A percentile compares a stretch with the other conserved stretches of the same genome.
Evolutionary conservation across 257 asterid genomes (phyloP).

Genomic region (Solanum sejunctum): DNA sequence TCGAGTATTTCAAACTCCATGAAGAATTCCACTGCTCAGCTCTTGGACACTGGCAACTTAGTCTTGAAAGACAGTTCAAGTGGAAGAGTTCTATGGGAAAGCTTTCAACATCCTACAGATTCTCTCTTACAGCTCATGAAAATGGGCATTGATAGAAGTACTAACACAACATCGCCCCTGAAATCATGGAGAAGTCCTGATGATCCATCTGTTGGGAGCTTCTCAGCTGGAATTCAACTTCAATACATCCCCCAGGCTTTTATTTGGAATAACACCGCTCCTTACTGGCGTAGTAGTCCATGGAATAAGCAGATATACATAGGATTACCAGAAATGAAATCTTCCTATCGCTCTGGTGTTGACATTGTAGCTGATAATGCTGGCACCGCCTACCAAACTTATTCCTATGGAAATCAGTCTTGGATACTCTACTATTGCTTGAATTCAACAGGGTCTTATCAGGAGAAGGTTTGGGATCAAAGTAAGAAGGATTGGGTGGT

Average conservation of each 20-base stretch:
- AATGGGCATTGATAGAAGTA: not conserved
- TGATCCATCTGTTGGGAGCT: not conserved
- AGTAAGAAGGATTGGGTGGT: constrained; percentile 1
- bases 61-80: constrained; percentile 16
- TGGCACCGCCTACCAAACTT: not conserved
- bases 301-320: not conserved
- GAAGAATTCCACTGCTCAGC: constrained; percentile 17
- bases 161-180: not conserved
- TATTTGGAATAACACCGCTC: not conserved
- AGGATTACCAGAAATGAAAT: not conserved
- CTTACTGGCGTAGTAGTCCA: not conserved
- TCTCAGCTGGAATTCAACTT: not conserved
- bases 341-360: not conserved
- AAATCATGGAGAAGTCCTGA: constrained; percentile 1
- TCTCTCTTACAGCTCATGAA: constrained; percentile 24
- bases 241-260: not conserved
- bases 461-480: not conserved
- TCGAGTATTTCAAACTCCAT: constrained; percentile 5
- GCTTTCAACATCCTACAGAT: constrained; percentile 23
- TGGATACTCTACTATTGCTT: not conserved
- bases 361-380: not conserved
- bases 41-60: constrained; percentile 39
- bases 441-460: not conserved
- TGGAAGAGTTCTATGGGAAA: constrained; percentile 28
- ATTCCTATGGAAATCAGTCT: not conserved